Evolutionary conservation across 2,329 filamentous ascomycete species (phyloP).

Genomic region (Aschersonia sp.): DNA sequence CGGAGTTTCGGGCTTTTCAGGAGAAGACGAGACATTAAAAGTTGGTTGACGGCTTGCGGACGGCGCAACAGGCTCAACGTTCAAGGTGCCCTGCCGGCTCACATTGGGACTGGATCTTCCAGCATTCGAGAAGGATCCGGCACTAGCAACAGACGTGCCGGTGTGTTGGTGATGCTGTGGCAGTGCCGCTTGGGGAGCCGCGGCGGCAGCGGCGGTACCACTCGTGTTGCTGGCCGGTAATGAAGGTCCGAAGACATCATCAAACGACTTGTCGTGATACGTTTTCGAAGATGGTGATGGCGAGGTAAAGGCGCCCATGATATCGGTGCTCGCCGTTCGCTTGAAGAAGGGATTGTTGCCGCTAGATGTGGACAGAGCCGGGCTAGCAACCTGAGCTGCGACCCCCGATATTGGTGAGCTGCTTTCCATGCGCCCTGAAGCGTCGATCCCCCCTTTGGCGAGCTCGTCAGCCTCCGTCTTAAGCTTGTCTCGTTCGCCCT

Average conservation of each 20-base stretch:
- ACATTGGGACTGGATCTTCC: constrained; percentile 48
- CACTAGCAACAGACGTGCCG: constrained; percentile 38
- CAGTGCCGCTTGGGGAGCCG: constrained; percentile 4
- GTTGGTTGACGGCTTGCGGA: constrained; percentile 66
- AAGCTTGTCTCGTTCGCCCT: constrained; percentile 77
- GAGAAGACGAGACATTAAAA: constrained; percentile 61
- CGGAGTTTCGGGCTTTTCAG: constrained; percentile 50
- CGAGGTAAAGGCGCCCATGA: constrained; percentile 33
- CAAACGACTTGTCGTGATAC: constrained; percentile 56
- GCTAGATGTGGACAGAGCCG: constrained; percentile 52
- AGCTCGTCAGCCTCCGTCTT: constrained; percentile 64
- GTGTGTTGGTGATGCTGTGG: constrained; percentile 40
- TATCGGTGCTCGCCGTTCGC: constrained; percentile 46
- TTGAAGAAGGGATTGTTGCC: constrained; percentile 95
- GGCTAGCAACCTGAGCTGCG: constrained; percentile 48
- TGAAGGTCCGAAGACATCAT: constrained; percentile 71
- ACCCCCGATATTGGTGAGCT: constrained; percentile 32
- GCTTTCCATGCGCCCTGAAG: constrained; percentile 35
- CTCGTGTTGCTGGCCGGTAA: constrained; percentile 24
- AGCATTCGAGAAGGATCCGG: constrained; percentile 27
- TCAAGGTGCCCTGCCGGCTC: constrained; percentile 45
- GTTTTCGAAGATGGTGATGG: constrained; percentile 30
- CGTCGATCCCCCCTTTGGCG: constrained; percentile 47
- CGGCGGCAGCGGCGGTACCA: constrained; percentile 22
- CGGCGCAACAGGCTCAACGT: constrained; percentile 44